These are phyloP conservation scores for Zea mays DNA, from an alignment of 176 grass and related monocot genomes.

Conservation along the genomic window Zm-B73-REFERENCE-NAM-5.0 NC_050099.1:245861001-245861500, in stretches of 20 bases:
- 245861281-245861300: background rate
- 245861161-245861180: background rate
- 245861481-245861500: no score
- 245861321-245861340: background rate
- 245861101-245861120: constrained; percentile 59
- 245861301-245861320: background rate
- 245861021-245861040: constrained; percentile 93
- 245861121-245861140: background rate
- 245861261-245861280: background rate
- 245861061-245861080: constrained; percentile 99
- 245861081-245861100: constrained; percentile 95
- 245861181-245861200: constrained; percentile 98
- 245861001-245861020: constrained; percentile 40
- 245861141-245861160: background rate
- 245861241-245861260: constrained; percentile 27
- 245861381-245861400: background rate
- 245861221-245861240: constrained; percentile 62
- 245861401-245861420: background rate
- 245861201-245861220: constrained; percentile 99
- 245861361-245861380: background rate
- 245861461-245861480: no score
- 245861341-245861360: background rate
- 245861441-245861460: no score
- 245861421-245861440: no score
- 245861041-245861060: constrained; percentile 93